phyloP scores from a whole-genome alignment of 1,139 yeast genomes.

The Groenewaldozyma sp. region DNA sequence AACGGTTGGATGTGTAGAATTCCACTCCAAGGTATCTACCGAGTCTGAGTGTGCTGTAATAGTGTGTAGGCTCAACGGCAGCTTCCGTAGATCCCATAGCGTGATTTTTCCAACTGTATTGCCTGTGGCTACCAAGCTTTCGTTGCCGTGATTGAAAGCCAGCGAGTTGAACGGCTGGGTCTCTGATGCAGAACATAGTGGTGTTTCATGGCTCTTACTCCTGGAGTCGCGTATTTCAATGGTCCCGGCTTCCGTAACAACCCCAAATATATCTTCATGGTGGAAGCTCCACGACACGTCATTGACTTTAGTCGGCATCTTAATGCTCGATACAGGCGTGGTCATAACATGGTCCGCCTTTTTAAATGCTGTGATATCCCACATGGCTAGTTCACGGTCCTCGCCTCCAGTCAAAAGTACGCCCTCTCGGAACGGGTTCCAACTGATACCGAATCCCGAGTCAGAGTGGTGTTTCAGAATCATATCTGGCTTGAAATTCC shows the following conservation, averaged over 20 bases:
- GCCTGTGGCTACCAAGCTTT: conserved; percentile 57
- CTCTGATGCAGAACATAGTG: conserved; percentile 9
- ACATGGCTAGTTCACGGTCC: conserved; percentile 57
- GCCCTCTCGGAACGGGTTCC: conserved; percentile 40
- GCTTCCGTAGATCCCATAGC: conserved; percentile 61
- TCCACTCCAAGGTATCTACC: conserved; percentile 69
- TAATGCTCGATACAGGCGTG: conserved; percentile 10
- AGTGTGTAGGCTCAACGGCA: conserved; percentile 21
- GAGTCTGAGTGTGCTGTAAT: conserved; percentile 46
- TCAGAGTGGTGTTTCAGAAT: conserved; percentile 50
- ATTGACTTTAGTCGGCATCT: conserved; percentile 27
- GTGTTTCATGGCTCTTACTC: conserved; percentile 6
- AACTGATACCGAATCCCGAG: conserved; percentile 67
- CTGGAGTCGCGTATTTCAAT: conserved; percentile 63
- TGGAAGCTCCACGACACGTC: conserved; percentile 40
- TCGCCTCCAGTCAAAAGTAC: conserved; percentile 56
- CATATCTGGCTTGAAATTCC: conserved; percentile 29
- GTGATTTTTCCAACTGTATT: conserved; percentile 50
- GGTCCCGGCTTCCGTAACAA: conserved; percentile 64
- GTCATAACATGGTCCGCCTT: conserved; percentile 11
- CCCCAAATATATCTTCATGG: conserved; percentile 46
- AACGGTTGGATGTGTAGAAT: conserved; percentile 47
- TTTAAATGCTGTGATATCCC: conserved; percentile 44
- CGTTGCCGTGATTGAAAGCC: conserved; percentile 51
- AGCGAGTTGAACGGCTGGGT: conserved; percentile 51